Evolutionary conservation across 2,329 filamentous ascomycete species (phyloP), one percentile per base, ranked within the genome.

Genomic region (Beauveria brongniartii): DNA sequence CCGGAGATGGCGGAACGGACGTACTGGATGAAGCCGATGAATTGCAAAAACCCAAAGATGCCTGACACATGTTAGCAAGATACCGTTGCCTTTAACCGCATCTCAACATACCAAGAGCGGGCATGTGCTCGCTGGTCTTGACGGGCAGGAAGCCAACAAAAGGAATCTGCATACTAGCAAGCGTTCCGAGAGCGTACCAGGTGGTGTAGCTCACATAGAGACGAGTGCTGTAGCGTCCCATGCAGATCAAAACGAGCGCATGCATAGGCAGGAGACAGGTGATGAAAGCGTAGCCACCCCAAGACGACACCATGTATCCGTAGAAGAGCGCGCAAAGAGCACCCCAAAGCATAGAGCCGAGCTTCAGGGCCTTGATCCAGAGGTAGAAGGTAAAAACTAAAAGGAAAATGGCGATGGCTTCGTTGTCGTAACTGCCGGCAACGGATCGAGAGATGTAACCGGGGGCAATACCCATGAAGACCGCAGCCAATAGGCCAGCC

Each of bases 281-380:
- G 72, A 99, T 99, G 84, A 99, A 99, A 70, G 96, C 94, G 75
- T 99, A 99, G 72, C 94, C 94, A 82, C 94, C 94, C 94, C 94
- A 99, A 20, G 95, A 96, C 54, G 93, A 94, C 65, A 99, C 94
- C 94, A 99, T 99, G 85, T 99, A 99, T 71, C 94, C 94, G 77
- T 99, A 99, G 78, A 95, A 97, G 60, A 99, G 82, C 48, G 94
- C 94, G 68, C 92, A 94, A 64, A 97, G 81, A 43, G 91, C 92
- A 68, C 92, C 93, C 93, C 93, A 99, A 76, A 97, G 90, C 74
- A 96, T 92, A 55, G 94, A 97, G 28, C 94, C 94, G 62, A 92
- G 84, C 81, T 99, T 99, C 67, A 99, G 83, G 22, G 94, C 91
- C 83, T 97, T 97, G 78, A 99, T 96, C 94, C 94, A 99, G 58